phyloP scores from a whole-genome alignment of 2,329 filamentous ascomycete species.

The Diaporthe sp. region DNA sequence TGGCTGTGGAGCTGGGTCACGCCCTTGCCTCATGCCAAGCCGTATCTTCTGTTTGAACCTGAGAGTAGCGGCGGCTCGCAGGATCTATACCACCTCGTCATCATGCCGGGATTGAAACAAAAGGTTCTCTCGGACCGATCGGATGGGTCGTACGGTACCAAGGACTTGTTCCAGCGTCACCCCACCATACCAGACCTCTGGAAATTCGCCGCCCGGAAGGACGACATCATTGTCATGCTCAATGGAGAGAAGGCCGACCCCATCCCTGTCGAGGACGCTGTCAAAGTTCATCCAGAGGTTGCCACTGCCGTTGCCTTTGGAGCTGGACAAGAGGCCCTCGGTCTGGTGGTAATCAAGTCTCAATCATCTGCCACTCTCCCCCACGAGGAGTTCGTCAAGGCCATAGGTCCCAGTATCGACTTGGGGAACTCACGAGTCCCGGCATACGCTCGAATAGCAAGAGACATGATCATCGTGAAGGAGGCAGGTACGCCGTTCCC shows the following conservation, averaged over 20 bases:
- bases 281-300: slow-evolving; percentile 4
- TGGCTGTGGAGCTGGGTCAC: slow-evolving; percentile 31
- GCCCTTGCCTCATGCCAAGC: slow-evolving; percentile 18
- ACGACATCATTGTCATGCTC: slow-evolving; percentile 55
- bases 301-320: slow-evolving; percentile 25
- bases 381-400: background rate
- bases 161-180: slow-evolving; percentile 46
- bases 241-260: slow-evolving; percentile 54
- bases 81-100: slow-evolving; percentile 24
- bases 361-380: background rate
- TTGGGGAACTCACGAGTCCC: slow-evolving; percentile 31
- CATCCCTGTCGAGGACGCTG: slow-evolving; percentile 13
- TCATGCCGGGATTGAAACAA: slow-evolving; percentile 2
- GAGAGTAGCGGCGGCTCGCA: background rate
- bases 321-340: slow-evolving; percentile 26
- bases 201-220: slow-evolving; percentile 55
- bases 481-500: slow-evolving; percentile 20
- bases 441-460: slow-evolving; percentile 19
- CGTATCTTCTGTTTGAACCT: slow-evolving; percentile 22
- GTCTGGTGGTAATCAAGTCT: slow-evolving; percentile 20
- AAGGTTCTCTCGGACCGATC: slow-evolving; percentile 23
- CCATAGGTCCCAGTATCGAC: background rate
- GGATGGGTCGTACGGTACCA: slow-evolving; percentile 33
- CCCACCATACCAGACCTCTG: slow-evolving; percentile 53
- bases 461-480: slow-evolving; percentile 28